Evolutionary conservation across 148 eudicot species (phyloP).

Genomic region (Cornus controversa): DNA sequence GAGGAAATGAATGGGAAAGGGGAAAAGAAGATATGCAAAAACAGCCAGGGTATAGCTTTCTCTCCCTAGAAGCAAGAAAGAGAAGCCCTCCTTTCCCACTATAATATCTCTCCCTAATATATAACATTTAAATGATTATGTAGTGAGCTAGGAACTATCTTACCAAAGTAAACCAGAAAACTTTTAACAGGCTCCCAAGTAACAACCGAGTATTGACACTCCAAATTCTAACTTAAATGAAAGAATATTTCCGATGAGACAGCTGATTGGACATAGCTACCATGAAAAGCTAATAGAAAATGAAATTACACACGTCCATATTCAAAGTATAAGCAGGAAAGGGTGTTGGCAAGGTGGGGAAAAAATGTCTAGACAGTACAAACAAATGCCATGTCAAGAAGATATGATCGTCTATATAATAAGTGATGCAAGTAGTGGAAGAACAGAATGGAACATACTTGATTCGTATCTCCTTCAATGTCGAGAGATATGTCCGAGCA

Average conservation of each 20-base stretch:
- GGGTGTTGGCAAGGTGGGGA: background rate
- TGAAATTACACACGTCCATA: background rate
- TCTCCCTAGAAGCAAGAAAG: no score
- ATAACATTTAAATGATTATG: no score
- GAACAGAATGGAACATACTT: slow-evolving; percentile 47
- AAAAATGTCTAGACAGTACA: background rate
- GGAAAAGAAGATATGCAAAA: no score
- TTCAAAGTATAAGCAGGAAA: background rate
- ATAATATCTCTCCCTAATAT: no score
- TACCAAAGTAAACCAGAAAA: background rate
- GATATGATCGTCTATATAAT: background rate
- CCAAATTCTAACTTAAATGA: background rate
- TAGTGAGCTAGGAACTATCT: background rate
- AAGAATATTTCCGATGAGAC: background rate
- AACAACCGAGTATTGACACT: background rate
- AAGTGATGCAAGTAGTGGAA: background rate
- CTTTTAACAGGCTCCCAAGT: background rate
- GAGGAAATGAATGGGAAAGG: no score
- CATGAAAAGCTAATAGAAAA: background rate
- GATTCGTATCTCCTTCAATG: slow-evolving; percentile 69
- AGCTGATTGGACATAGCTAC: background rate
- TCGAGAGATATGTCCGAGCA: slow-evolving; percentile 72
- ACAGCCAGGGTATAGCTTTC: no score
- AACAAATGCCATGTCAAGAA: background rate
- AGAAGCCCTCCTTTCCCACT: background rate